Evolutionary conservation across 148 eudicot species (phyloP).

Genomic region (Salicornia ramosissima): DNA sequence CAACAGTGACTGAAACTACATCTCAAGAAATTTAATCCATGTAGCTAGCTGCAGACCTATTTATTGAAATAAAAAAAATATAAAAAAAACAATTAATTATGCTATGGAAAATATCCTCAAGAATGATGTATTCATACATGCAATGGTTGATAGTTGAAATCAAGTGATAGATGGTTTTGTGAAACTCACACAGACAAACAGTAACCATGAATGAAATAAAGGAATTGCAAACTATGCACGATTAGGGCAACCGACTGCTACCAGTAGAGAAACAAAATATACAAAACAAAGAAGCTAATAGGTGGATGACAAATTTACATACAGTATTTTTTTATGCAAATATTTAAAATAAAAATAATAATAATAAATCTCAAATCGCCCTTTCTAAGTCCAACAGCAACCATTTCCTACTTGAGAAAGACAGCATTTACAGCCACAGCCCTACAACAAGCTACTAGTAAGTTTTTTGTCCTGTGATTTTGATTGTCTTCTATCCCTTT

Average conservation of each 20-base stretch:
- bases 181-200: conserved; percentile 15
- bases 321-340: no score
- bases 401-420: conserved; percentile 40
- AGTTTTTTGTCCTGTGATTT: conserved; percentile 7
- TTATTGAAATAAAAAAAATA: conserved; percentile 33
- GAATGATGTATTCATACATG: conserved; percentile 27
- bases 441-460: conserved; percentile 30
- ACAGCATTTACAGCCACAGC: conserved; percentile 42
- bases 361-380: conserved; percentile 29
- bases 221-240: conserved; percentile 9
- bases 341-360: background rate
- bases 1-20: conserved; percentile 25
- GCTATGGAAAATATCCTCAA: conserved; percentile 50
- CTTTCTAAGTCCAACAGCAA: conserved; percentile 34
- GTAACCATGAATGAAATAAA: conserved; percentile 2
- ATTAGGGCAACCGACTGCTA: conserved; percentile 35
- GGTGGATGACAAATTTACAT: conserved; percentile 31
- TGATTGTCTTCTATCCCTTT: conserved; percentile 2
- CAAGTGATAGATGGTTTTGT: conserved; percentile 16
- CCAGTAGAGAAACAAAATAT: conserved; percentile 31
- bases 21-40: conserved; percentile 33
- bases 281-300: conserved; percentile 36
- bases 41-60: conserved; percentile 46
- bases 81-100: conserved; percentile 34
- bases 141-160: conserved; percentile 24